phyloP scores from a whole-genome alignment of 2,329 filamentous ascomycete genomes.

The Leptoxyphium fumago region DNA sequence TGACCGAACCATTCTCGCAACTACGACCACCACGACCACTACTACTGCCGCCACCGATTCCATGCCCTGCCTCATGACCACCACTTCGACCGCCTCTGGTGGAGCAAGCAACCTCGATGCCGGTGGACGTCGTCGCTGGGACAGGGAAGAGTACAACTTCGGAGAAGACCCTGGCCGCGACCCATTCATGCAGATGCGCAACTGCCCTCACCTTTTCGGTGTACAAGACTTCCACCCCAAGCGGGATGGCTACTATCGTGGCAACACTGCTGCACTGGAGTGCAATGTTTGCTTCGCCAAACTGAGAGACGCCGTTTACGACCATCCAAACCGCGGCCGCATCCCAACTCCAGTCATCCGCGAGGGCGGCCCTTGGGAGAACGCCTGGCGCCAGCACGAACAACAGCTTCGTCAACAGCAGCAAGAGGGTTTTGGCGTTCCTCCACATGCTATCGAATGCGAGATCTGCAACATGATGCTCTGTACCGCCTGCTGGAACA shows the following conservation, averaged over 20 bases:
- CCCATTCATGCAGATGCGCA: slow-evolving; percentile 10
- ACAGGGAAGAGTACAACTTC: slow-evolving; percentile 17
- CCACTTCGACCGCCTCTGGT: too few relatives aligned
- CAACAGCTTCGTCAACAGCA: not conserved
- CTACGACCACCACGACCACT: slow-evolving; percentile 1
- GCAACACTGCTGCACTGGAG: slow-evolving; percentile 8
- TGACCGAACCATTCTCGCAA: slow-evolving; percentile 1
- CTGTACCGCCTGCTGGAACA: slow-evolving; percentile 4
- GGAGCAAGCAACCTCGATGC: slow-evolving; percentile 18
- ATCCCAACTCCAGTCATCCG: too few relatives aligned
- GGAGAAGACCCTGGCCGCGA: slow-evolving; percentile 22
- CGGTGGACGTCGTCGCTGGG: slow-evolving; percentile 19
- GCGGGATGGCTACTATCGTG: slow-evolving; percentile 6
- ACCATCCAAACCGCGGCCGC: too few relatives aligned
- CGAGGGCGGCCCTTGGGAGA: not conserved
- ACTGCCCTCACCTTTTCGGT: slow-evolving; percentile 12
- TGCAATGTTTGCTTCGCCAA: slow-evolving; percentile 12
- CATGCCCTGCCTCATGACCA: too few relatives aligned
- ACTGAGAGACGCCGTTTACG: slow-evolving; percentile 1
- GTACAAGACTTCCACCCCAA: slow-evolving; percentile 1
- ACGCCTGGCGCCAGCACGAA: not conserved
- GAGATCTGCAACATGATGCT: slow-evolving; percentile 5
- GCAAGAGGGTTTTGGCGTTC: too few relatives aligned
- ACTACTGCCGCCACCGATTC: not conserved
- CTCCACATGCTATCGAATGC: slow-evolving; percentile 5